A percentile compares a stretch with the other conserved stretches of the same genome.
Conservation (phyloP, 2,329 filamentous ascomycete species). For the Fusarium clavum region DNA sequence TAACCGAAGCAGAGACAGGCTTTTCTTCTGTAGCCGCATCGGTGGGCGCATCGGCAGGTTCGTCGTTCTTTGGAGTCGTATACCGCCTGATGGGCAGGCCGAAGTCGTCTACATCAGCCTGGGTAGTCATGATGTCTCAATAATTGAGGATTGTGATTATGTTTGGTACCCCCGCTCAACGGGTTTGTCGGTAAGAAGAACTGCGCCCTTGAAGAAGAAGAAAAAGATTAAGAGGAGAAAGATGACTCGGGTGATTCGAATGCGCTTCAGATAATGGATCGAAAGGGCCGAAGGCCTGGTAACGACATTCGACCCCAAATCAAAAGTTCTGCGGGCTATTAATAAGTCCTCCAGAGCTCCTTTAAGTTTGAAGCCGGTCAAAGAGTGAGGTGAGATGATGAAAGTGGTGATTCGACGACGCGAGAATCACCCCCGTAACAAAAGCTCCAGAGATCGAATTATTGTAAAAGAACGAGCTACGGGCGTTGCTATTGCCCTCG, state of each 20-base stretch:
- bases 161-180: slow-evolving; percentile 18
- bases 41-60: slow-evolving; percentile 30
- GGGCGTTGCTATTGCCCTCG: slow-evolving; percentile 26
- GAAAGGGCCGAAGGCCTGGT: slow-evolving; percentile 42
- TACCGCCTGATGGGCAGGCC: slow-evolving; percentile 72
- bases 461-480: slow-evolving; percentile 11
- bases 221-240: not conserved
- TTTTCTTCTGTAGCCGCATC: slow-evolving; percentile 28
- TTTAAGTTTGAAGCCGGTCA: slow-evolving; percentile 29
- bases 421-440: slow-evolving; percentile 12
- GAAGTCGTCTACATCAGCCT: slow-evolving; percentile 73
- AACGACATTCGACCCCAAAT: slow-evolving; percentile 36
- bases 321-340: slow-evolving; percentile 25
- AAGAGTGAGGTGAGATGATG: slow-evolving; percentile 23
- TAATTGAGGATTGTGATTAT: slow-evolving; percentile 4
- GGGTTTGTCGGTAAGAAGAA: not conserved
- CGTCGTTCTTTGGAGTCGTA: slow-evolving; percentile 48
- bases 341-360: slow-evolving; percentile 37
- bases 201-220: not conserved
- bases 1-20: not conserved
- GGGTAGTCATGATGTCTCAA: slow-evolving; percentile 43
- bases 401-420: slow-evolving; percentile 20
- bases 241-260: slow-evolving; percentile 35
- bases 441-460: slow-evolving; percentile 10
- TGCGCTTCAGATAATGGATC: slow-evolving; percentile 38